phyloP scores from a whole-genome alignment of 495 filamentous ascomycete species.

The Podospora fimiseda region DNA sequence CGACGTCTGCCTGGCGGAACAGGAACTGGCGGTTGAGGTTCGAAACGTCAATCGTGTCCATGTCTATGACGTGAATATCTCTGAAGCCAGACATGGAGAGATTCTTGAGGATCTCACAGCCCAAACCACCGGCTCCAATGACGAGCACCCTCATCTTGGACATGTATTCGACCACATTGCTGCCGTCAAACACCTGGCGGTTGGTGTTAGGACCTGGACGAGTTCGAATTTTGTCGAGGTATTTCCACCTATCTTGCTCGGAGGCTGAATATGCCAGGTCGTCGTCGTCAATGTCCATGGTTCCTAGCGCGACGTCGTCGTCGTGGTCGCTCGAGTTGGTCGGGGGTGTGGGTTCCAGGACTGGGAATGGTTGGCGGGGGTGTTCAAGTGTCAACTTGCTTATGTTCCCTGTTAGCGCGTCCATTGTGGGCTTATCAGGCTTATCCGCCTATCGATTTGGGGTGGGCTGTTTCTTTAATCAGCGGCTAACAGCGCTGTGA shows the following conservation, averaged over 20 bases:
- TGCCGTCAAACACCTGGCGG: slow-evolving; percentile 58
- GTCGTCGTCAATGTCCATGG: slow-evolving; percentile 22
- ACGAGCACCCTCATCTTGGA: slow-evolving; percentile 32
- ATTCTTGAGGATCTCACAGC: slow-evolving; percentile 96
- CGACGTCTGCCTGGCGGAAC: slow-evolving; percentile 87
- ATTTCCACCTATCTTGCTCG: slow-evolving; percentile 45
- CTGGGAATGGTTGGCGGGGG: too few species aligned
- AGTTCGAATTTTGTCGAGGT: slow-evolving; percentile 70
- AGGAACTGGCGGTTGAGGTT: slow-evolving; percentile 98
- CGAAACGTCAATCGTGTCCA: slow-evolving; percentile 98
- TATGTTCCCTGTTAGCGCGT: too few species aligned
- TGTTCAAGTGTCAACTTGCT: too few species aligned
- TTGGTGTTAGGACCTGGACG: slow-evolving; percentile 75
- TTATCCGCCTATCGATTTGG: too few species aligned
- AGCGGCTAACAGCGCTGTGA: too few species aligned
- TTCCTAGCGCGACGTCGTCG: neutral
- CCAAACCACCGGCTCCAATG: slow-evolving; percentile 81
- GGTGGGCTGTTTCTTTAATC: too few species aligned
- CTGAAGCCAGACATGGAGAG: slow-evolving; percentile 93
- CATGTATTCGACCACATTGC: slow-evolving; percentile 57
- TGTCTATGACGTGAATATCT: slow-evolving; percentile 98
- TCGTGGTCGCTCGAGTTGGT: neutral
- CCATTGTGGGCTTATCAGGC: too few species aligned
- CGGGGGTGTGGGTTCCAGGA: neutral
- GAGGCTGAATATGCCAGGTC: slow-evolving; percentile 19